Percentiles rank a stretch among this genome's conserved stretches.
phyloP scores from a whole-genome alignment of 2,329 filamentous ascomycete species.

The Westerdykella ornata region DNA sequence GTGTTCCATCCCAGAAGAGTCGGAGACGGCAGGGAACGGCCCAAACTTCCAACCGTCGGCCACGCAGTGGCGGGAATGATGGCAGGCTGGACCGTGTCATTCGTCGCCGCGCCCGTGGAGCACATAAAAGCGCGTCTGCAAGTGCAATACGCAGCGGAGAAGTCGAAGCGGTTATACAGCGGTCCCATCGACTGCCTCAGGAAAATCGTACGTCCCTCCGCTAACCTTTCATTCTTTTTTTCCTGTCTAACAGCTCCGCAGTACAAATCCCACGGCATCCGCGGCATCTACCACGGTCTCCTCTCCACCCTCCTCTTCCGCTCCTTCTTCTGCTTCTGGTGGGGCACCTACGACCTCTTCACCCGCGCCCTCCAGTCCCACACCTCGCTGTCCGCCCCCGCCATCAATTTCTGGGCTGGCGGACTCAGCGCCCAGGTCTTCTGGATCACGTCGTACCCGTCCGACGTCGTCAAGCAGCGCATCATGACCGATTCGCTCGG shows the following conservation, averaged over 20 bases:
- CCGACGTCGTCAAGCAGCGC: slow-evolving; percentile 89
- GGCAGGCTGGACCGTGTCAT: slow-evolving; percentile 82
- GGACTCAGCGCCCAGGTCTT: slow-evolving; percentile 90
- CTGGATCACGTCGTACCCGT: slow-evolving; percentile 88
- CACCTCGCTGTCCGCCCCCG: slow-evolving; percentile 66
- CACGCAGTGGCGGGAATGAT: slow-evolving; percentile 83
- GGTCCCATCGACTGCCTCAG: slow-evolving; percentile 78
- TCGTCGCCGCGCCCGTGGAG: slow-evolving; percentile 89
- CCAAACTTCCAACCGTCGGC: slow-evolving; percentile 64
- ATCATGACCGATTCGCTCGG: slow-evolving; percentile 94
- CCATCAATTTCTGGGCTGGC: slow-evolving; percentile 95
- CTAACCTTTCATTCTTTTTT: background rate
- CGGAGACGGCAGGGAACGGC: slow-evolving; percentile 32
- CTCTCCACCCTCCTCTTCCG: slow-evolving; percentile 80
- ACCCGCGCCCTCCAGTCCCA: slow-evolving; percentile 59
- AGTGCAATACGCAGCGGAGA: slow-evolving; percentile 81
- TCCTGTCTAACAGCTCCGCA: slow-evolving; percentile 13
- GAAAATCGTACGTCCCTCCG: slow-evolving; percentile 51
- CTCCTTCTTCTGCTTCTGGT: slow-evolving; percentile 96
- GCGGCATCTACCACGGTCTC: slow-evolving; percentile 80
- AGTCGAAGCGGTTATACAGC: slow-evolving; percentile 69
- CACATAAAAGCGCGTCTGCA: slow-evolving; percentile 92
- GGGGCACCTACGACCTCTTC: slow-evolving; percentile 88
- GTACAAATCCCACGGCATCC: slow-evolving; percentile 59
- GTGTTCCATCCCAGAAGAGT: slow-evolving; percentile 57